Evolutionary conservation across 331 rosid species (phyloP).

Genomic region (Dryas integrifolia): DNA sequence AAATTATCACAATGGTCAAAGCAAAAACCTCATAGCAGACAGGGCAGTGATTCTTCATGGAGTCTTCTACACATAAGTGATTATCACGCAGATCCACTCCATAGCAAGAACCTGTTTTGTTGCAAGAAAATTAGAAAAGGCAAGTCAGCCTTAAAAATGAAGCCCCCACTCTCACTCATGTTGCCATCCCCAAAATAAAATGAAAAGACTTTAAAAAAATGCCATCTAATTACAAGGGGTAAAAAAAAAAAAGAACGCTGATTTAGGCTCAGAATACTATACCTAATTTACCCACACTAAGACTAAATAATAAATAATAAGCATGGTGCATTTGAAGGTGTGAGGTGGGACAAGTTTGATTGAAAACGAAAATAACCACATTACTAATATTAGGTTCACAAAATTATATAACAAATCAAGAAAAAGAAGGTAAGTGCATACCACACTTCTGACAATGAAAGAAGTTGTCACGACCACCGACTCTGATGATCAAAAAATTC

Average conservation of each 20-base stretch:
- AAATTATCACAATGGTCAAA: constrained; percentile 1
- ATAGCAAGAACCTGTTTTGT: constrained; percentile 61
- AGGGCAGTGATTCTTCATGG: constrained; percentile 70
- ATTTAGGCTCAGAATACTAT: no score
- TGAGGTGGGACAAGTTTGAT: background rate
- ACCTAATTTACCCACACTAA: no score
- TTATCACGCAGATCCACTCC: constrained; percentile 39
- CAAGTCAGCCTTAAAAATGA: background rate
- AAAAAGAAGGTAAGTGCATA: constrained; percentile 16
- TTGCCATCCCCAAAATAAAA: background rate
- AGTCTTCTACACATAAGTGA: constrained; percentile 73
- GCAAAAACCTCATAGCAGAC: constrained; percentile 71
- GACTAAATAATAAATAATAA: background rate
- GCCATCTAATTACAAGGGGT: background rate
- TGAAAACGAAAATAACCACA: constrained; percentile 8
- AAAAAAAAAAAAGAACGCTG: no score
- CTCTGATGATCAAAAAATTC: constrained; percentile 34
- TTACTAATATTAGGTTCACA: constrained; percentile 5
- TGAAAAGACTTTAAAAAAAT: background rate
- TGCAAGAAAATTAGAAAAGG: constrained; percentile 9
- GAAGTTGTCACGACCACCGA: constrained; percentile 54
- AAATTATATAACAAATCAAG: background rate
- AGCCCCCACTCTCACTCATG: background rate
- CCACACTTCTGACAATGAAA: constrained; percentile 71
- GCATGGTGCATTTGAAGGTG: background rate